Evolutionary conservation across 1,139 yeast species (phyloP), one percentile per base, ranked within the genome.

Genomic region (Yamadazyma dushanensis): DNA sequence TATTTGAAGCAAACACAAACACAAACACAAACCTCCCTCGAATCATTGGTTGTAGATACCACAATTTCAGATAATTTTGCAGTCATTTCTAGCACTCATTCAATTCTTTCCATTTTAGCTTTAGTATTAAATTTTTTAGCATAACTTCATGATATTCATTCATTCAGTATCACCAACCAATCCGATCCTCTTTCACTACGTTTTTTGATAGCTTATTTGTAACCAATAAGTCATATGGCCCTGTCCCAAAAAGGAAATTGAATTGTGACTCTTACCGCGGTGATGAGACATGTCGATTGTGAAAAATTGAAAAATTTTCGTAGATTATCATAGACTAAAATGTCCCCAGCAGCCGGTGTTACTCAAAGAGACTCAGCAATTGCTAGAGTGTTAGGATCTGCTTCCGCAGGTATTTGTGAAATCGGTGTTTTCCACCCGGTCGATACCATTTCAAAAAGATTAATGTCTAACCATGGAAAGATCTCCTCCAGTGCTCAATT

Each of bases 381-480:
- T 37, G 96, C 99, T 54, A 81, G 98, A 63, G 83, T 94, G 33
- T 73, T 90, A 39, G 99, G 99, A 31, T 90, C 97, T 20, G 98
- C 97, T 17, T 77, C 96, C 23, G 98, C 99, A 24, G 99, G 98
- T 52, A 87, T 92, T 57, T 80, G 95, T 56, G 99, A 92, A 66
- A 83, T 92, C 53, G 95, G 86, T 42, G 95, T 94, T 26, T 92
- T 92, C 80, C 99, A 92, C 65, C 99, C 99, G 16, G 97, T 92
- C 30, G 99, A 92, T 67, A 92, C 99, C 38, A 86, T 90, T 56
- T 90, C 98, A 51, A 92, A 92, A 73, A 83, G 99, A 69, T 78
- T 92, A 61, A 92, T 92, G 99, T 84, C 96, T 40, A 92, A 92
- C 72, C 87, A 83, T 50, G 83, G 95, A 36, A 82, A 61, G 46